Evolutionary conservation across 805 yeast species (phyloP), one percentile per base, ranked within the genome.

Genomic region (Metschnikowia baotianmanensis): DNA sequence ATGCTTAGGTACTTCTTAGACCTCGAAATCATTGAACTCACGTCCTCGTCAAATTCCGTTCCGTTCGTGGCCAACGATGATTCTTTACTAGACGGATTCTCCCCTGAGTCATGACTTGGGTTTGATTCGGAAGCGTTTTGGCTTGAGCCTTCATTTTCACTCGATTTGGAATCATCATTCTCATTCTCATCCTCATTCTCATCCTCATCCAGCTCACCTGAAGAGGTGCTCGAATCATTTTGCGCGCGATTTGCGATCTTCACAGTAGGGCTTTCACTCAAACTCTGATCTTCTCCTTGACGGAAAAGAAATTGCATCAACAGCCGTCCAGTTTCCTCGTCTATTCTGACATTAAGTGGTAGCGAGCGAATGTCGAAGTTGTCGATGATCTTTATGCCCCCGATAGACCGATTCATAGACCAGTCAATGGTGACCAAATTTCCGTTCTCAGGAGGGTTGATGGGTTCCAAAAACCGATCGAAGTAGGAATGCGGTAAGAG

Each of bases 1-100:
- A 90, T 77, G 50, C 86, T 82, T 59, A 85, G 70, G 56, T 77
- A 86, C 42, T 77, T 78, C 20, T 86, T 76, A 0, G 97, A 87
- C 34, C 97, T 67, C 32, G 70, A 63, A 5, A 88, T 63, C 96
- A 91, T 88, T 47, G 77, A 74, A 19, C 78, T 59, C 17, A 67
- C 53, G 16, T 69, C 54, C 5, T 38, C 36, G 11, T 46, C 44
- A 15, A 35, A 29, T 25, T 9, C 28, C 28, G 25, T 23, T 23
- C n/a, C n/a, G 12, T 36, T 39, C 4, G 46, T 31, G 8, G 32
- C 35, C 6, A 36, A 30, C 3, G 45, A 33, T 6, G 43, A 33
- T 12, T 40, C 38, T 19, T 46, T 44, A 22, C 19, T 24, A 11
- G 36, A 22, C 15, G 42, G 6, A 12, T 31, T 36, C 4, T 24